Percentiles rank a stretch among this genome's conserved stretches.
Evolutionary conservation across 1,284 basidiomycete genomes (phyloP).

Genomic region (Pulveroboletus sp.): DNA sequence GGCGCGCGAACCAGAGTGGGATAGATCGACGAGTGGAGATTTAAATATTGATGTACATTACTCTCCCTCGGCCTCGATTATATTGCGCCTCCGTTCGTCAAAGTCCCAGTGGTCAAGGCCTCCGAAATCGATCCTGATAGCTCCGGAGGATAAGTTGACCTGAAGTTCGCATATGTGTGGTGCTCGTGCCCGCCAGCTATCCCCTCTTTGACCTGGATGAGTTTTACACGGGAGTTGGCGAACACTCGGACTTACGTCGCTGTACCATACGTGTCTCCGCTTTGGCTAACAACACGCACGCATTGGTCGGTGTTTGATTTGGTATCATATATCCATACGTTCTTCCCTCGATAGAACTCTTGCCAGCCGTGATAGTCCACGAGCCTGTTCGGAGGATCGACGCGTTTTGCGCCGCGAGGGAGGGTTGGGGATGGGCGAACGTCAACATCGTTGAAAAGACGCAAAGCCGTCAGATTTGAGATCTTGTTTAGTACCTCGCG

Average conservation of each 20-base stretch:
- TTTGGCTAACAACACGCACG: conserved; percentile 59
- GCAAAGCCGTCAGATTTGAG: conserved; percentile 65
- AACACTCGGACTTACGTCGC: conserved; percentile 58
- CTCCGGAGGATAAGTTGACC: conserved; percentile 60
- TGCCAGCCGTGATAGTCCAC: conserved; percentile 65
- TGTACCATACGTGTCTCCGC: conserved; percentile 67
- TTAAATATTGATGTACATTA: conserved; percentile 1
- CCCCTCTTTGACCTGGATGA: conserved; percentile 50
- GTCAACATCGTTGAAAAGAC: conserved; percentile 70
- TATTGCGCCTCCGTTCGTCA: conserved; percentile 59
- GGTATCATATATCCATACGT: conserved; percentile 73
- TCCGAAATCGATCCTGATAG: conserved; percentile 72
- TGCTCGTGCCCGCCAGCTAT: conserved; percentile 75
- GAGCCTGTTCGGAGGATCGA: conserved; percentile 55
- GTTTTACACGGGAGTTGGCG: neutral
- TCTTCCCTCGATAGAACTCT: conserved; percentile 69
- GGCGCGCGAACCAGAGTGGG: neutral
- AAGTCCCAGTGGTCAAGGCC: conserved; percentile 74
- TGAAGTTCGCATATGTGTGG: conserved; percentile 73
- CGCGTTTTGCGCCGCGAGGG: conserved; percentile 46
- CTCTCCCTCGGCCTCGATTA: conserved; percentile 46
- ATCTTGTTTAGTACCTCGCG: conserved; percentile 47
- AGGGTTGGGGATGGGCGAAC: conserved; percentile 52
- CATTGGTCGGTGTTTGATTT: conserved; percentile 65
- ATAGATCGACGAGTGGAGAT: neutral